Percentiles rank a stretch among this genome's conserved stretches.
These are phyloP conservation scores for Metarhizium rileyi DNA, from an alignment of 2,329 filamentous ascomycete genomes.

Conservation along the genomic window DNA sequence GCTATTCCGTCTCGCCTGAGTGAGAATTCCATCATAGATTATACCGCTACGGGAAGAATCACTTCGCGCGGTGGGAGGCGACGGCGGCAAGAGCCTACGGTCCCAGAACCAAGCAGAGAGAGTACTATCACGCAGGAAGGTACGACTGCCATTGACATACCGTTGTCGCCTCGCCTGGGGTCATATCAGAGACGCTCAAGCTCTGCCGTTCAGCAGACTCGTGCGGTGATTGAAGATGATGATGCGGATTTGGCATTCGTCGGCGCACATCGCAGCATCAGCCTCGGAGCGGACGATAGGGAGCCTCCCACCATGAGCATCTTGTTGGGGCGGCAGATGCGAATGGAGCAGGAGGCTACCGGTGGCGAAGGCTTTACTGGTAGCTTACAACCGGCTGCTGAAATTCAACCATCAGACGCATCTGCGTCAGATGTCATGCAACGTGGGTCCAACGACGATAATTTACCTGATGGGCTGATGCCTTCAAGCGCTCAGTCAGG, in stretches of 20 bases:
- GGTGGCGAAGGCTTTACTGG: constrained; percentile 12
- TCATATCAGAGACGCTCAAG: constrained; percentile 53
- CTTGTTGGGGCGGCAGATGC: constrained; percentile 39
- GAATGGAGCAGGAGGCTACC: constrained; percentile 22
- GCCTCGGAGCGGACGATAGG: constrained; percentile 54
- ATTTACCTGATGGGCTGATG: constrained; percentile 35
- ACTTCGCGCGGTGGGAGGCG: constrained; percentile 19
- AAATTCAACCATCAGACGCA: constrained; percentile 29
- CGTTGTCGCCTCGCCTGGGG: constrained; percentile 54
- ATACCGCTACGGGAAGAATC: constrained; percentile 19
- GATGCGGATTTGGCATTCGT: constrained; percentile 51
- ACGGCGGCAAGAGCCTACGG: constrained; percentile 15
- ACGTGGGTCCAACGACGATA: constrained; percentile 35
- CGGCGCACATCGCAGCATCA: constrained; percentile 52
- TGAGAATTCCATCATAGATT: constrained; percentile 64
- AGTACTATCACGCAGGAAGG: constrained; percentile 37
- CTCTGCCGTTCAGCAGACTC: constrained; percentile 57
- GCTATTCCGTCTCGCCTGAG: constrained; percentile 90
- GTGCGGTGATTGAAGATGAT: constrained; percentile 45
- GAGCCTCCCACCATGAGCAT: constrained; percentile 56
- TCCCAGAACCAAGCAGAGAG: constrained; percentile 25
- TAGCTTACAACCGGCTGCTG: constrained; percentile 31
- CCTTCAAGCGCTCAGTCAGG: constrained; percentile 25
- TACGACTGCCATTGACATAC: constrained; percentile 63
- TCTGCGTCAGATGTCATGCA: constrained; percentile 26